Base-by-base conservation (phyloP, 2,329 filamentous ascomycete species). In the Fusarium stilboides region DNA sequence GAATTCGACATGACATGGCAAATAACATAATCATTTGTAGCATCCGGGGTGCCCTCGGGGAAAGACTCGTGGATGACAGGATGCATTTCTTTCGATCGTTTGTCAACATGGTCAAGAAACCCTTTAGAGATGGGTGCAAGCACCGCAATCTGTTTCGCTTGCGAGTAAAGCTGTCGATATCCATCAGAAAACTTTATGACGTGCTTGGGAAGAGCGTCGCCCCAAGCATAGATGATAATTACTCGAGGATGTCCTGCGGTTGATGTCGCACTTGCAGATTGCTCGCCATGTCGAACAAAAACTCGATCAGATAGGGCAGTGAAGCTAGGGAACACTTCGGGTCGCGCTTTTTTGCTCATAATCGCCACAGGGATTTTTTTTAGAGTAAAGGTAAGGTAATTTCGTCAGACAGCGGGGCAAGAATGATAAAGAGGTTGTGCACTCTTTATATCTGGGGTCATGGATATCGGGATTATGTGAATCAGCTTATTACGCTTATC, bases 151-250 rank as follows among this genome's bases (percentile, higher is more conserved):
- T 63, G 60, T 0, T 57, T 63, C 0, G 60, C 31, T 0, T 39
- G n/a, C 3, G 60, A 49, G 5, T 34, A 63, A 2, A 63, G n/a
- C 1, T 19, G 15, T 4, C 49, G 37, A 44, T 57, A 63, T 0
- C 13, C 36, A 2, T 63, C 24, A 2, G 49, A 22, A 14, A 63
- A 63, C 1, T 63, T 63, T 3, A 50, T 33, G 1, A 63, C 20
- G 4, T 63, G 36, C 7, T 46, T 63, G 12, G 60, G 49, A 5
- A 37, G 49, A 2, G 60, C 60, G 4, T 63, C 60, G 1, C 58
- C 60, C 60, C 60, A 63, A n/a, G 57, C 60, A 2, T 57, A 63
- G 6, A 63, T 26, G 17, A 63, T 14, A 4, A 63, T n/a, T 5
- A 50, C 10, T 1, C 20, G 36, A 4, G 60, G 60, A 3, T 57